Evolutionary conservation across 345 rosid species (phyloP).

Genomic region (Brassica juncea): DNA sequence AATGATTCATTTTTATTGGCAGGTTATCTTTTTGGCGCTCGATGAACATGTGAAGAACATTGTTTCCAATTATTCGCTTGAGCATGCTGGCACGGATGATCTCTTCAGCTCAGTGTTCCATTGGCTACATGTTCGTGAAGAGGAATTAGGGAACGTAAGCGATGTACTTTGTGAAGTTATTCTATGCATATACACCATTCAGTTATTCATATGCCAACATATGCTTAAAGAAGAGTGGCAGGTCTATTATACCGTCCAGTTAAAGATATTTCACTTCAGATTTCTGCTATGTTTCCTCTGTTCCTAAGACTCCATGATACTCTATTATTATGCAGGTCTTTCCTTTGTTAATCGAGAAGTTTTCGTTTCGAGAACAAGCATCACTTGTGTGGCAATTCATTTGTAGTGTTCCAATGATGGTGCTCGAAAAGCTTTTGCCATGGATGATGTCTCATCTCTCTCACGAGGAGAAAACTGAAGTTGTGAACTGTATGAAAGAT

Average conservation of each 20-base stretch:
- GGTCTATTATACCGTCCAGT: constrained; percentile 41
- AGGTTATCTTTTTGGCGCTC: constrained; percentile 90
- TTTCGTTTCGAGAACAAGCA: constrained; percentile 73
- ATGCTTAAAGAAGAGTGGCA: constrained; percentile 96
- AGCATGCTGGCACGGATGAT: constrained; percentile 80
- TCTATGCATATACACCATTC: constrained; percentile 81
- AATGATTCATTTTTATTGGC: constrained; percentile 38
- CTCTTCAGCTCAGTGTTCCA: constrained; percentile 72
- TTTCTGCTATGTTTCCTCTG: not conserved
- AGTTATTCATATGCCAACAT: constrained; percentile 79
- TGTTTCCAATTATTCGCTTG: constrained; percentile 82
- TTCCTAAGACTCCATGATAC: not conserved
- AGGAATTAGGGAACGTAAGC: constrained; percentile 48
- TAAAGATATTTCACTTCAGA: not conserved
- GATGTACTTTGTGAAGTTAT: constrained; percentile 69
- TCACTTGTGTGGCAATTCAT: constrained; percentile 84
- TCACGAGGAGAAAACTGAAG: constrained; percentile 61
- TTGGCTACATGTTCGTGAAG: constrained; percentile 61
- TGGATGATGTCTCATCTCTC: constrained; percentile 80
- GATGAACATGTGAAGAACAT: constrained; percentile 90
- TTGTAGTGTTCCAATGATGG: constrained; percentile 83
- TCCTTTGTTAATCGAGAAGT: constrained; percentile 76
- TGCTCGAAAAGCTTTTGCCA: constrained; percentile 75
- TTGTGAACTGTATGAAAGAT: constrained; percentile 62
- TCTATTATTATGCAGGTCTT: constrained; percentile 50